Conservation (phyloP, 129 eudicot species). For the Kitagawia praeruptora region DNA sequence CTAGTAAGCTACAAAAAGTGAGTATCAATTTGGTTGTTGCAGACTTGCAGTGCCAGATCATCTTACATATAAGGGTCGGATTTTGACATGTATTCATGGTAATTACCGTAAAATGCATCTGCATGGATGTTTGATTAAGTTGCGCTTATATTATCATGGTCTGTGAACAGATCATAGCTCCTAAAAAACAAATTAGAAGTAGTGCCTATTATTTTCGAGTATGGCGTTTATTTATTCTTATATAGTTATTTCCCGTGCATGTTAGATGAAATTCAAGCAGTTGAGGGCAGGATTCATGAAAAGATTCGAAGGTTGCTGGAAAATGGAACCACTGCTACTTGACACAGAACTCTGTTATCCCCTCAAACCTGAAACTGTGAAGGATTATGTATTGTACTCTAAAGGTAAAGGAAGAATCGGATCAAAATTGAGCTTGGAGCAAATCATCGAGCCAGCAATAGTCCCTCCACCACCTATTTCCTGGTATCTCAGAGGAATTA, state of each 20-base stretch:
- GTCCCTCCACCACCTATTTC: constrained; percentile 98
- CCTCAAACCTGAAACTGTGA: constrained; percentile 46
- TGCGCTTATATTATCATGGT: neutral
- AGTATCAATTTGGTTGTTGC: neutral
- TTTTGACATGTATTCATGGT: neutral
- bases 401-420: constrained; percentile 79
- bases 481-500: constrained; percentile 91
- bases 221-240: neutral
- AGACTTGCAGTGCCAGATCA: neutral
- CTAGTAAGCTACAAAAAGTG: neutral
- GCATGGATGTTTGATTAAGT: neutral
- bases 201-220: neutral
- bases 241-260: constrained; percentile 1
- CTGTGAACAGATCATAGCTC: neutral
- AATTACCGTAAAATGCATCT: neutral
- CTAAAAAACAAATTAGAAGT: neutral
- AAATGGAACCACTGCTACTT: constrained; percentile 63
- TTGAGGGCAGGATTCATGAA: constrained; percentile 80
- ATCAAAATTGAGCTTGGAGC: constrained; percentile 64
- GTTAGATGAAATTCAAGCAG: constrained; percentile 88
- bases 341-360: constrained; percentile 73
- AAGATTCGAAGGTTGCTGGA: constrained; percentile 92
- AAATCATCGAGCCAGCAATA: constrained; percentile 67
- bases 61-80: neutral
- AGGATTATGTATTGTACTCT: constrained; percentile 53